Evolutionary conservation across 139 green algal species (phyloP), one percentile per base, ranked within the genome.

Genomic region (Chlorella sp.): DNA sequence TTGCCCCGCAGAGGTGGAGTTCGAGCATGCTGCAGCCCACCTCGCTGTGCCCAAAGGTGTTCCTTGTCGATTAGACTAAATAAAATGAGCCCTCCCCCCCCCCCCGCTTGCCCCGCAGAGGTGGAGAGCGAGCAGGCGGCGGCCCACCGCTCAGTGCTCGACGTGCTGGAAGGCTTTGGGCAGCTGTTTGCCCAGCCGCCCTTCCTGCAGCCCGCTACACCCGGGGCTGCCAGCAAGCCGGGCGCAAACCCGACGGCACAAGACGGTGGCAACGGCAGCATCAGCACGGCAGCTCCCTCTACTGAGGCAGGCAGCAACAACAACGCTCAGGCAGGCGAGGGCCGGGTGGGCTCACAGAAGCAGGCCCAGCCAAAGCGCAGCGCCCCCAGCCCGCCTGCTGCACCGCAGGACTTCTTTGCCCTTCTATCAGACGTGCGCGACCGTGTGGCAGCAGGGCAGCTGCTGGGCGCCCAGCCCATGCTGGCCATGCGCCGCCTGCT

Each of bases 141-240:
- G 28, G 76, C 81, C 0, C 39, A 79, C 53, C 26, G 82, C 36
- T 91, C 88, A 0, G 71, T 85, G 28, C 40, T 82, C 48, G 88
- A 91, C 30, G 81, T 91, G n/a, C 24, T 91, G 34, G 71, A 68
- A 4, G 88, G 66, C 19, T 91, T 91, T 71, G 88, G 32, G 1
- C 21, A 42, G 34, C 66, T 91, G 40, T 80, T 91, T 39, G 78
- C 66, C 34, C 18, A 24, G 60, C 60, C 39, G 3, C 60, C 82
- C 37, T 87, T 87, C 82, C 34, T 60, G 42, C 57, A 5, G 0
- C 2, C 57, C 21, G 4, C 81, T 4, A 2, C 4, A 12, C 24
- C 82, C 36, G 34, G 1, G 28, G 2, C n/a, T n/a, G 28, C 39
- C 81, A 76, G 80, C 32, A 40, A 15, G 32, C 19, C 19, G 34